Conservation (phyloP, 2,329 filamentous ascomycete species). For the Zymoseptoria ardabiliae region DNA sequence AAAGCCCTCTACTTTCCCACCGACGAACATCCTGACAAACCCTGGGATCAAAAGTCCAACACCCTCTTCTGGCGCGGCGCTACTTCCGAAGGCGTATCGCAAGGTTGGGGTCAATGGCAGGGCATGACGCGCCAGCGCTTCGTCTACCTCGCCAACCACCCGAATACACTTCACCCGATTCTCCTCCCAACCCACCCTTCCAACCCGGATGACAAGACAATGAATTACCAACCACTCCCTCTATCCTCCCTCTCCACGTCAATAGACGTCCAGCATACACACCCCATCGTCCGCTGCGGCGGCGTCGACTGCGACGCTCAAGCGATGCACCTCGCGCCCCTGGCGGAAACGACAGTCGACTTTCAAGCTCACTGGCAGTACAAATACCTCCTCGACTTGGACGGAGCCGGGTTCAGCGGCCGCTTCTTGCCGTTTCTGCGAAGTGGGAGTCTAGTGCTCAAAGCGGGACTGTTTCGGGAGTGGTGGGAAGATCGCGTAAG, state of each 20-base stretch:
- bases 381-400: slow-evolving; percentile 65
- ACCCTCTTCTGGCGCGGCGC: slow-evolving; percentile 69
- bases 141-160: slow-evolving; percentile 58
- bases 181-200: slow-evolving; percentile 47
- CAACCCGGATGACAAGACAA: slow-evolving; percentile 21
- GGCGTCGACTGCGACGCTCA: slow-evolving; percentile 48
- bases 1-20: slow-evolving; percentile 48
- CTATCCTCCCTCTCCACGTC: slow-evolving; percentile 45
- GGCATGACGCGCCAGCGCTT: slow-evolving; percentile 65
- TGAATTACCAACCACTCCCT: slow-evolving; percentile 38
- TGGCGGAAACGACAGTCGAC: slow-evolving; percentile 36
- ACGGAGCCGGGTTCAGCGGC: slow-evolving; percentile 60
- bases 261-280: slow-evolving; percentile 47
- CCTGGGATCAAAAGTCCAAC: slow-evolving; percentile 57
- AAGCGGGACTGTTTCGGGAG: slow-evolving; percentile 65
- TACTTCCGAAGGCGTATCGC: slow-evolving; percentile 50
- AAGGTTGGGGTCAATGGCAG: slow-evolving; percentile 50
- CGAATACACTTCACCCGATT: slow-evolving; percentile 44
- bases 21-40: slow-evolving; percentile 44
- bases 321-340: slow-evolving; percentile 44
- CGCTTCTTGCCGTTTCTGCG: slow-evolving; percentile 58
- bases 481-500: slow-evolving; percentile 71
- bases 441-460: slow-evolving; percentile 61
- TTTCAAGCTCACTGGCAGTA: slow-evolving; percentile 56
- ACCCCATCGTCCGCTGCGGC: slow-evolving; percentile 50